Evolutionary conservation across 2,329 filamentous ascomycete species (phyloP).

Genomic region (Knoxdaviesia capensis): DNA sequence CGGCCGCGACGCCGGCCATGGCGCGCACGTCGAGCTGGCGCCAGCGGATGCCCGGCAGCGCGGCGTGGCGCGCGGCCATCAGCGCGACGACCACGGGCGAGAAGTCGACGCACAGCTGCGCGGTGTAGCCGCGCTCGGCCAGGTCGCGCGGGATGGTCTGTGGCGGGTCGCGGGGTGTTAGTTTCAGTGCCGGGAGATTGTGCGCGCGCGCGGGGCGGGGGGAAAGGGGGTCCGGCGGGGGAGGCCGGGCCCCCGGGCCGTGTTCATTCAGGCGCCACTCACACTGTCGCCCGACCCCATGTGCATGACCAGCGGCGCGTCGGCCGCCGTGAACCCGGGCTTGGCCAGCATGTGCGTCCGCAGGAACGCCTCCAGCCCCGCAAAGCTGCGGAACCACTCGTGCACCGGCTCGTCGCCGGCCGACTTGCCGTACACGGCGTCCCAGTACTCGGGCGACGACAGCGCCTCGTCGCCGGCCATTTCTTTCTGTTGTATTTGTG

Average conservation of each 20-base stretch:
- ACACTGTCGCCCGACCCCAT: slow-evolving; percentile 38
- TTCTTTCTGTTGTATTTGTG: slow-evolving; percentile 8
- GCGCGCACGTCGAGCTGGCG: slow-evolving; percentile 26
- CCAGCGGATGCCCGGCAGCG: slow-evolving; percentile 25
- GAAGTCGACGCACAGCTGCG: slow-evolving; percentile 36
- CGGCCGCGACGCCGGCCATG: slow-evolving; percentile 19
- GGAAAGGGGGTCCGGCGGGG: neutral
- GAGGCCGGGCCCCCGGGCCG: neutral
- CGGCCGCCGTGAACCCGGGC: slow-evolving; percentile 1
- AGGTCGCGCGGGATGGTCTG: slow-evolving; percentile 32
- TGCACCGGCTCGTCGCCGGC: slow-evolving; percentile 19
- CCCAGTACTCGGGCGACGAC: slow-evolving; percentile 23
- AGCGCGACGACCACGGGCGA: slow-evolving; percentile 28
- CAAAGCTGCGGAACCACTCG: slow-evolving; percentile 33
- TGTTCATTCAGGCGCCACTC: slow-evolving; percentile 6
- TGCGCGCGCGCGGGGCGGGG: too few species aligned
- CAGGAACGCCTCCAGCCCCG: slow-evolving; percentile 26
- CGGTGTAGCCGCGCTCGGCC: slow-evolving; percentile 21
- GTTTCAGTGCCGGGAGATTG: neutral
- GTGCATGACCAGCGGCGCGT: slow-evolving; percentile 25
- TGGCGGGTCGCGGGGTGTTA: slow-evolving; percentile 1
- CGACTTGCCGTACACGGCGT: slow-evolving; percentile 22
- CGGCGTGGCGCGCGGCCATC: slow-evolving; percentile 24
- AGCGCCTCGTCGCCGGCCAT: slow-evolving; percentile 5
- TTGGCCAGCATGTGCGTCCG: slow-evolving; percentile 17